A percentile compares a stretch with the other conserved stretches of the same genome.
These are phyloP conservation scores for Nakataea oryzae DNA, from an alignment of 2,329 filamentous ascomycete genomes.

Conservation along the genomic window DNA sequence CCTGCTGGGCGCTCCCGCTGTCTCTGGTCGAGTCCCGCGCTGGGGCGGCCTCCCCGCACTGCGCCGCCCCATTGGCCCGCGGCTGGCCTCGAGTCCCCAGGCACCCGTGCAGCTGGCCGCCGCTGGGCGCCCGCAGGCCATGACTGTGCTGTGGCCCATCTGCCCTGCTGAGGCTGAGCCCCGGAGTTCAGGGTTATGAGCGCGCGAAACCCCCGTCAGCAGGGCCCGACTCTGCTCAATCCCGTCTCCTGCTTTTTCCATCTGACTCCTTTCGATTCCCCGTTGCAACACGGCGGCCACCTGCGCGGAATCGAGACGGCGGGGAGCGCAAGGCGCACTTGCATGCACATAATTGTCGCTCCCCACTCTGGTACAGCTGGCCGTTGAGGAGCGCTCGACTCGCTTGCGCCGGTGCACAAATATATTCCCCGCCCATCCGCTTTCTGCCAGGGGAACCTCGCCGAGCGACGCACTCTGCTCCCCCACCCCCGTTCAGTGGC, in stretches of 20 bases:
- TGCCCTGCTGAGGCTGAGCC: conserved; percentile 10
- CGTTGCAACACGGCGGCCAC: neutral
- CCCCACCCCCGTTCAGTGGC: neutral
- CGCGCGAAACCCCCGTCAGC: conserved; percentile 8
- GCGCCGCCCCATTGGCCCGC: neutral
- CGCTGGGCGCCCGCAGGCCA: neutral
- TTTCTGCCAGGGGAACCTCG: neutral
- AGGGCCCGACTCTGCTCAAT: conserved; percentile 6
- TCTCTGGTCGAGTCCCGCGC: neutral
- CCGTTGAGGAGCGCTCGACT: too few species aligned
- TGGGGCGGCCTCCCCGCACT: neutral
- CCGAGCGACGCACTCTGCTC: neutral
- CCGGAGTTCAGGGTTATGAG: neutral
- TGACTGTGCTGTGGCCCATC: neutral
- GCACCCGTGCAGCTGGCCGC: neutral
- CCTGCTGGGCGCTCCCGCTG: neutral
- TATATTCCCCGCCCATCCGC: neutral
- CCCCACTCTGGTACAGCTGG: neutral
- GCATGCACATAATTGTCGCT: neutral
- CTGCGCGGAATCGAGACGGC: neutral
- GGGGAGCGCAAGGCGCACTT: neutral
- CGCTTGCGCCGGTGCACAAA: neutral
- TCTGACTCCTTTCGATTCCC: conserved; percentile 7
- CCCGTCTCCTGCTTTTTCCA: conserved; percentile 4
- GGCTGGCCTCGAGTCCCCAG: neutral